Base-by-base conservation (phyloP, 192 early-diverging fungal species). In the Oehlia diaphana region DNA sequence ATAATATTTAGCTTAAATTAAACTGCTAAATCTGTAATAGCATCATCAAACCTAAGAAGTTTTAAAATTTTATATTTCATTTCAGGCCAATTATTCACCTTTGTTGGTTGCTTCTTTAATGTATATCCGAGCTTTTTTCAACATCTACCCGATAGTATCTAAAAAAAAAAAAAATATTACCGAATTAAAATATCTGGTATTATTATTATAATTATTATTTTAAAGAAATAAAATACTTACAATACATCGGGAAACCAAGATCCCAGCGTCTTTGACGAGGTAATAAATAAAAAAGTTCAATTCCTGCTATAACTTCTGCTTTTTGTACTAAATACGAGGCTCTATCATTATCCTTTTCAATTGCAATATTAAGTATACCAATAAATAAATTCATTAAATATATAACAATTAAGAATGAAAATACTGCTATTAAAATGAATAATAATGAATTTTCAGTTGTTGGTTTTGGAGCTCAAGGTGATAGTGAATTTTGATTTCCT, bases 191-290 rank as follows among this genome's bases (percentile, higher is more conserved):
- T n/a, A n/a, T n/a, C n/a, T n/a, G n/a, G n/a, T n/a, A 2, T 49
- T 9, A 49, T 49, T 31, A 31, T 31, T 31, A 31, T 49, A 9
- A 10, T 12, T 12, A 12, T 10, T 1, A 49, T 49, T 9, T 12
- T 8, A 0, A 35, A 35, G 13, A 21, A 14, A 50, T 7, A n/a
- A 28, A 61, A 1, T 49, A 10, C 21, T 73, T 73, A 73, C 72
- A 73, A 31, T 33, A 73, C 9, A 6, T 73, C 72, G 8, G 72
- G 72, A 73, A 73, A 73, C 72, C 72, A 73, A 58, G 21, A 9
- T 26, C 31, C 6, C 23, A 31, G 16, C 66, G 31, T 53, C 72
- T 42, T 73, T 58, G 72, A 58, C 31, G 21, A 23, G 72, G 72
- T 8, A 58, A 19, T 10, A 73, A 53, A 49, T 49, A 58, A 73